phyloP scores from a whole-genome alignment of 257 asterid species.

The Solanum appendiculatum region DNA sequence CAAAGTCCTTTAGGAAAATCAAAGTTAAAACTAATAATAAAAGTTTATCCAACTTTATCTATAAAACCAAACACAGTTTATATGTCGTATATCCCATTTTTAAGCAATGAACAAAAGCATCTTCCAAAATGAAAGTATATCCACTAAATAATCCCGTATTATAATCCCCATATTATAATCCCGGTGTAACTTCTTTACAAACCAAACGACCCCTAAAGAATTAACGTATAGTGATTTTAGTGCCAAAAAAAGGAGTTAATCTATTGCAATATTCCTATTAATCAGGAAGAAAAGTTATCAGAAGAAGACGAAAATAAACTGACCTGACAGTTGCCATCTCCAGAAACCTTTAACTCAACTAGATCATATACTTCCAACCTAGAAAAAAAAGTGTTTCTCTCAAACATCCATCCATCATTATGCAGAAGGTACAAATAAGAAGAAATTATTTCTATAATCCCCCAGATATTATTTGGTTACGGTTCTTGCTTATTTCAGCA shows the following conservation, averaged over 20 bases:
- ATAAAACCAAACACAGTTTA: neutral
- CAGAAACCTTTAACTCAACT: constrained; percentile 65
- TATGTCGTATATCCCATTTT: neutral
- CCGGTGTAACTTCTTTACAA: neutral
- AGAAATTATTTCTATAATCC: neutral
- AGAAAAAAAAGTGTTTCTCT: neutral
- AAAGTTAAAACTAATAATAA: neutral
- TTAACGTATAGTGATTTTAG: neutral
- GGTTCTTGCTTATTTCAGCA: neutral
- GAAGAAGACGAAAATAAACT: constrained; percentile 6
- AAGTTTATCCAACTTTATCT: neutral
- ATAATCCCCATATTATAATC: neutral
- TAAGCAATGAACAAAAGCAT: neutral
- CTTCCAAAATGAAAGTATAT: neutral
- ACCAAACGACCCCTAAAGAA: neutral
- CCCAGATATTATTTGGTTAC: neutral
- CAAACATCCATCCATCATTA: neutral
- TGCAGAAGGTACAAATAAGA: neutral
- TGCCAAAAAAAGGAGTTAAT: neutral
- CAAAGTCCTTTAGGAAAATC: neutral
- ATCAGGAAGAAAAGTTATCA: neutral
- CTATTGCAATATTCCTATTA: neutral
- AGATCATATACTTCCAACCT: constrained; percentile 74
- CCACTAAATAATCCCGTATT: neutral
- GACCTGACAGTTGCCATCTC: constrained; percentile 98